phyloP scores from a whole-genome alignment of 495 filamentous ascomycete species.

The Lophiostoma macrostomum region DNA sequence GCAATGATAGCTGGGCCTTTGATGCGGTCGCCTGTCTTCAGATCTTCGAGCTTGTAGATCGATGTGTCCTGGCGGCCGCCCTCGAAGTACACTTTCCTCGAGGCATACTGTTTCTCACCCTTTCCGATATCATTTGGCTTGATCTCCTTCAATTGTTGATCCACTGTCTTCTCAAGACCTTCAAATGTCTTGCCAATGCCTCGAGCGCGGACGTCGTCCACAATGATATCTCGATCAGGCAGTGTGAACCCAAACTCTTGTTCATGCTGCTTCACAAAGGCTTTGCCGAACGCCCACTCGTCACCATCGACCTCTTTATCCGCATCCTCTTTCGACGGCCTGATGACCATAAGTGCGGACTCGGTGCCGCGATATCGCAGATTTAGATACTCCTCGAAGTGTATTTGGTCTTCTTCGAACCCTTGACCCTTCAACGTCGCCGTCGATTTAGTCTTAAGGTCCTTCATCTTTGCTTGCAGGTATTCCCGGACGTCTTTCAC shows the following conservation, averaged over 20 bases:
- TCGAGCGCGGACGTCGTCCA: conserved; percentile 87
- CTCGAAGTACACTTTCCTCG: conserved; percentile 66
- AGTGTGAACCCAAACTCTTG: conserved; percentile 95
- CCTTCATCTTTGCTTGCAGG: conserved; percentile 53
- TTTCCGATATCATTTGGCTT: conserved; percentile 49
- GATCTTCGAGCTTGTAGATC: conserved; percentile 77
- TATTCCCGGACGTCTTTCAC: conserved; percentile 44
- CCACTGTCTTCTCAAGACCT: conserved; percentile 72
- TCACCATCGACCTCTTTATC: conserved; percentile 58
- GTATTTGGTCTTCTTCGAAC: conserved; percentile 66
- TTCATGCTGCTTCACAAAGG: conserved; percentile 81
- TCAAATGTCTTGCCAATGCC: conserved; percentile 86
- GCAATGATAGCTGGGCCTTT: conserved; percentile 87
- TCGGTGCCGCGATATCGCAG: conserved; percentile 87
- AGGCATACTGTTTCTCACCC: conserved; percentile 55
- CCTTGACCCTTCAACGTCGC: conserved; percentile 67
- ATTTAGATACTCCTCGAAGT: conserved; percentile 85
- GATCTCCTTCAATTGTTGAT: conserved; percentile 69
- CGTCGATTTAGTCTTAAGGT: conserved; percentile 66
- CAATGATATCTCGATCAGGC: conserved; percentile 82
- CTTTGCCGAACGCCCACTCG: conserved; percentile 75
- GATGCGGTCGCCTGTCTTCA: conserved; percentile 72
- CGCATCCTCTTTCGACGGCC: conserved; percentile 55
- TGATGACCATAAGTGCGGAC: conserved; percentile 80
- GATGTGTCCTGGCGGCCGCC: conserved; percentile 74